Percentiles rank a stretch among this genome's conserved stretches.
phyloP scores from a whole-genome alignment of 495 filamentous ascomycete species.

The Daldinia vernicosa region DNA sequence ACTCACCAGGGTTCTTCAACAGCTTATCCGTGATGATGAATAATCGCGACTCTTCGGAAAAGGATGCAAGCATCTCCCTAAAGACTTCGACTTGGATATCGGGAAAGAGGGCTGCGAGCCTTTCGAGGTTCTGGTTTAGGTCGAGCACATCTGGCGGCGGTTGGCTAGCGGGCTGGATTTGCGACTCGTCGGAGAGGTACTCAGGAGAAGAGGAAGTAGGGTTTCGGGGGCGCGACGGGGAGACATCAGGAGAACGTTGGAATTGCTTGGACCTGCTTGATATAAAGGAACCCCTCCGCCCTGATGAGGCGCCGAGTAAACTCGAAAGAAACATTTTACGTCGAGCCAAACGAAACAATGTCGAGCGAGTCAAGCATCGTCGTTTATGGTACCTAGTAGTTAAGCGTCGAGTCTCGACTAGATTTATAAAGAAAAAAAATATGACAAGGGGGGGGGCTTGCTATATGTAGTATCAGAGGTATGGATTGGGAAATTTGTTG shows the following conservation, averaged over 20 bases:
- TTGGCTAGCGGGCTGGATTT: slow-evolving; percentile 50
- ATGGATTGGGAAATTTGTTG: slow-evolving; percentile 20
- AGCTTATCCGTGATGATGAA: slow-evolving; percentile 87
- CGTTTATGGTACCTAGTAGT: slow-evolving; percentile 5
- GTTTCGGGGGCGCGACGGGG: slow-evolving; percentile 27
- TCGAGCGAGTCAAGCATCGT: slow-evolving; percentile 25
- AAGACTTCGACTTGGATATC: slow-evolving; percentile 91
- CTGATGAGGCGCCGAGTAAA: slow-evolving; percentile 26
- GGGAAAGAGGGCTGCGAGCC: slow-evolving; percentile 81
- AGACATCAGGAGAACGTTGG: slow-evolving; percentile 32
- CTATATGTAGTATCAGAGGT: slow-evolving; percentile 11
- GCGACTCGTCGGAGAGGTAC: slow-evolving; percentile 58
- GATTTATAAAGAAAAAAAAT: slow-evolving; percentile 16
- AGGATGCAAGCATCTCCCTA: slow-evolving; percentile 82
- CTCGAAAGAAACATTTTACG: slow-evolving; percentile 38
- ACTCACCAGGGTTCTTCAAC: slow-evolving; percentile 76
- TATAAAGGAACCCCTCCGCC: slow-evolving; percentile 30
- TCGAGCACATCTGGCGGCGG: slow-evolving; percentile 70
- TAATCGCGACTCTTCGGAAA: slow-evolving; percentile 83
- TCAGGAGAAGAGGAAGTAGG: slow-evolving; percentile 34
- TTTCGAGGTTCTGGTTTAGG: slow-evolving; percentile 77
- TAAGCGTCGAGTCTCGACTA: slow-evolving; percentile 10
- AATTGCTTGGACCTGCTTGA: slow-evolving; percentile 24
- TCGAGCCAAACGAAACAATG: slow-evolving; percentile 10
- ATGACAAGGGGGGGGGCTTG: slow-evolving; percentile 12